Evolutionary conservation across 352 stramenopile genomes (phyloP).

Genomic region (Phytophthora crassamura): DNA sequence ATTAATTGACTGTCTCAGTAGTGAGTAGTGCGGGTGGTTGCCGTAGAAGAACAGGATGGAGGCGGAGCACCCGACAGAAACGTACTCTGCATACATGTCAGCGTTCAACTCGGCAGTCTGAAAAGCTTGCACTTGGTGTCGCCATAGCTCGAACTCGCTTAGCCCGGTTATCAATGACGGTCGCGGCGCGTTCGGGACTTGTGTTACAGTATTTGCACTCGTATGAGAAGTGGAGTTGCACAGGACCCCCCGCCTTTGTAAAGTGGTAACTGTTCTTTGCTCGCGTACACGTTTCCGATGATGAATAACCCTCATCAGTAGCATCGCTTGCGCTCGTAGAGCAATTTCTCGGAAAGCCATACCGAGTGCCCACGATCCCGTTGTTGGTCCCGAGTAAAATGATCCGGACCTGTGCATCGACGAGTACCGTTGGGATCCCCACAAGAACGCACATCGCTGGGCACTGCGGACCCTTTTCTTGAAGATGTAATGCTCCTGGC

Average conservation of each 20-base stretch:
- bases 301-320: conserved; percentile 22
- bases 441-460: conserved; percentile 43
- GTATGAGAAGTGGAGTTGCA: no score
- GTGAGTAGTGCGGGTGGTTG: conserved; percentile 28
- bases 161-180: neutral
- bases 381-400: conserved; percentile 38
- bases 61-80: conserved; percentile 39
- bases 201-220: neutral
- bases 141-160: conserved; percentile 24
- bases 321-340: conserved; percentile 30
- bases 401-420: conserved; percentile 51
- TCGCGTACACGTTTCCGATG: conserved; percentile 3
- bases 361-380: conserved; percentile 24
- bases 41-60: conserved; percentile 40
- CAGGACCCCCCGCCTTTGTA: no score
- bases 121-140: conserved; percentile 14
- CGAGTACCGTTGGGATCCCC: conserved; percentile 44
- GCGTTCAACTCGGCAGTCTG: conserved; percentile 27
- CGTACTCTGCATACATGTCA: conserved; percentile 49
- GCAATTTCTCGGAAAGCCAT: conserved; percentile 45
- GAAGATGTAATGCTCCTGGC: conserved; percentile 32
- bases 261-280: no score
- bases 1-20: conserved; percentile 3
- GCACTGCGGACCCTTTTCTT: conserved; percentile 33
- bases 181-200: neutral